These are phyloP conservation scores for Malassezia psittaci DNA, from an alignment of 1,284 basidiomycete species.

Conservation along the genomic window DNA sequence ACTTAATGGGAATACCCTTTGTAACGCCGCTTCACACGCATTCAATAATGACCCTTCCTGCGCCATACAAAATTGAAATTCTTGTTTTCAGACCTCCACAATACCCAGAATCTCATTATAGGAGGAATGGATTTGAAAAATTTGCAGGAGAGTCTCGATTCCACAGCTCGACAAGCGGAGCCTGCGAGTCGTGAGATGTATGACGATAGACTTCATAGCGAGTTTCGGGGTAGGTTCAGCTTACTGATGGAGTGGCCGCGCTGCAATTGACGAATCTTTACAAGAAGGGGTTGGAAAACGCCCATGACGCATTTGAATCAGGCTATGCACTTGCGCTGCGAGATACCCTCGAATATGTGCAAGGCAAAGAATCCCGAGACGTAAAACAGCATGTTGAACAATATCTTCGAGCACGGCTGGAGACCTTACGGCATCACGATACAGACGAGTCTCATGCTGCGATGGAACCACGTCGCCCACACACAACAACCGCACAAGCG, in stretches of 20 bases:
- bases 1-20: constrained; percentile 18
- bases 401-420: constrained; percentile 8
- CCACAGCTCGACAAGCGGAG: not conserved
- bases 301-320: constrained; percentile 5
- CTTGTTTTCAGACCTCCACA: not conserved
- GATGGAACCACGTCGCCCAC: not conserved
- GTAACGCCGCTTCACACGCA: constrained; percentile 1
- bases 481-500: not conserved
- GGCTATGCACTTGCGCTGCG: constrained; percentile 10
- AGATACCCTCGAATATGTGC: constrained; percentile 10
- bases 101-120: not conserved
- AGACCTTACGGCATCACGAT: constrained; percentile 8
- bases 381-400: not conserved
- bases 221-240: constrained; percentile 14
- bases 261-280: constrained; percentile 17
- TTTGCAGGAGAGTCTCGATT: constrained; percentile 16
- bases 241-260: constrained; percentile 6
- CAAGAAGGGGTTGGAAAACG: constrained; percentile 13
- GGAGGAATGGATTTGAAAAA: constrained; percentile 14
- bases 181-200: not conserved
- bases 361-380: not conserved
- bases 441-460: not conserved
- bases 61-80: not conserved
- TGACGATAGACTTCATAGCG: constrained; percentile 13
- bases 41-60: not conserved